A percentile compares a stretch with the other conserved stretches of the same genome.
Evolutionary conservation across 2,329 filamentous ascomycete genomes (phyloP).

Genomic region (Macrophomina phaseolina): DNA sequence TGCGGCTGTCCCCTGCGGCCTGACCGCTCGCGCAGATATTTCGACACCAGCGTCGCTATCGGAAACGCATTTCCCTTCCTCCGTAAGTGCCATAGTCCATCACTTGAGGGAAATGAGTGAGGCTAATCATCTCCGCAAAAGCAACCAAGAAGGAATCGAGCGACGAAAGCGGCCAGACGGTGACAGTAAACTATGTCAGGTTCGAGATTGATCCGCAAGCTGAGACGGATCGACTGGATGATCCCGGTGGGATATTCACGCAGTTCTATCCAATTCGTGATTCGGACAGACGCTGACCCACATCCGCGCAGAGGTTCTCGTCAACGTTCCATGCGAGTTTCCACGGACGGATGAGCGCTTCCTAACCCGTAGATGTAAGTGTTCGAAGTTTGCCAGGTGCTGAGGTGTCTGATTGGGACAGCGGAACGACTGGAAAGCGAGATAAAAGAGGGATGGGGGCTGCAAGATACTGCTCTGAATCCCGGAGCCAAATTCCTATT

Average conservation of each 20-base stretch:
- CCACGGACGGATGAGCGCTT: slow-evolving; percentile 58
- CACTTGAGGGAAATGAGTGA: not conserved
- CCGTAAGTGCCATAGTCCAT: not conserved
- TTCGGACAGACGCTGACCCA: slow-evolving; percentile 28
- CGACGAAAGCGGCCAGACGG: slow-evolving; percentile 37
- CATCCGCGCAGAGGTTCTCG: slow-evolving; percentile 31
- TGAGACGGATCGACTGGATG: slow-evolving; percentile 5
- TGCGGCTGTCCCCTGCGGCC: not conserved
- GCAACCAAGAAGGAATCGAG: slow-evolving; percentile 30
- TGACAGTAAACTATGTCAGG: slow-evolving; percentile 28
- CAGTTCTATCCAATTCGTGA: slow-evolving; percentile 30
- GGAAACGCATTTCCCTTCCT: slow-evolving; percentile 10
- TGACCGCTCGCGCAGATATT: not conserved
- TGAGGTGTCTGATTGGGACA: too few species aligned
- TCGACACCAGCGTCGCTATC: slow-evolving; percentile 1
- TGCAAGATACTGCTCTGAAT: too few species aligned
- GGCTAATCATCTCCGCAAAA: slow-evolving; percentile 1
- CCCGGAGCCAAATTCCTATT: too few species aligned
- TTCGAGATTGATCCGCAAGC: slow-evolving; percentile 37
- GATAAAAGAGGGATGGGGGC: too few species aligned
- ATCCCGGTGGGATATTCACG: not conserved
- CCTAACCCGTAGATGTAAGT: slow-evolving; percentile 1
- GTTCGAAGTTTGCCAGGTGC: not conserved
- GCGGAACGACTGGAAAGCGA: too few species aligned
- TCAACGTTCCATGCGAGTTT: slow-evolving; percentile 53